Base-by-base conservation (phyloP, 139 green algal species). In the Desmodesmus armatus region DNA sequence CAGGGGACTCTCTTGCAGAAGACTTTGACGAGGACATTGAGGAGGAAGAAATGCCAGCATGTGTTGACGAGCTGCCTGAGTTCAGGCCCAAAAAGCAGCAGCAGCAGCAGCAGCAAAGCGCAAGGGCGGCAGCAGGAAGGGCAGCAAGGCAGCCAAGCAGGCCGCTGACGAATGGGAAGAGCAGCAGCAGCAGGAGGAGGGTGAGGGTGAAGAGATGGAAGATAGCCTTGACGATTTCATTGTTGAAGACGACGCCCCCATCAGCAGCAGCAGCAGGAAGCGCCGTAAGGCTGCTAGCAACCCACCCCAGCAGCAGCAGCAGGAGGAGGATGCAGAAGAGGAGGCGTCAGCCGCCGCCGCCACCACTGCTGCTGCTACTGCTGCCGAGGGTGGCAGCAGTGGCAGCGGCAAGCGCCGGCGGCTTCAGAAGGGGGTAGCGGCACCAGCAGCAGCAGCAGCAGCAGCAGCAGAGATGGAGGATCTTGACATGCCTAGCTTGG, bases 11-110 rank as follows among this genome's bases (percentile, higher is more conserved):
- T 44, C 65, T 15, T 72, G 21, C 7, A 72, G 47, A 27, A 40
- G 37, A 49, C 17, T 35, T 21, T 17, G n/a, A 77, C 19, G 69
- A 77, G 19, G 69, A 55, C 3, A 23, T 35, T 35, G 35, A 47
- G 41, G 69, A 77, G 25, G 69, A 37, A 25, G 69, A 51, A 15
- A 17, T n/a, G 3, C 35, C 60, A 23, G 33, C 23, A n/a, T 17
- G 33, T 27, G 72, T 79, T 65, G 72, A 67, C 67, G 73, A 80
- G 23, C 47, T 80, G 47, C 73, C 73, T 37, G 73, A 69, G 15
- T 80, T 80, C 69, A 31, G 69, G 39, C 2, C 41, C n/a, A 21
- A 33, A 5, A 31, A 33, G 31, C 73, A 49, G 29, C 47, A 37
- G 41, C 39, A 78, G n/a, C 71, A 2, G 71, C 71, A 40, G 41